A percentile compares a stretch with the other conserved stretches of the same genome.
These are phyloP conservation scores for Tylopilus subfusipes DNA, from an alignment of 768 basidiomycete genomes.

Conservation along the genomic window DNA sequence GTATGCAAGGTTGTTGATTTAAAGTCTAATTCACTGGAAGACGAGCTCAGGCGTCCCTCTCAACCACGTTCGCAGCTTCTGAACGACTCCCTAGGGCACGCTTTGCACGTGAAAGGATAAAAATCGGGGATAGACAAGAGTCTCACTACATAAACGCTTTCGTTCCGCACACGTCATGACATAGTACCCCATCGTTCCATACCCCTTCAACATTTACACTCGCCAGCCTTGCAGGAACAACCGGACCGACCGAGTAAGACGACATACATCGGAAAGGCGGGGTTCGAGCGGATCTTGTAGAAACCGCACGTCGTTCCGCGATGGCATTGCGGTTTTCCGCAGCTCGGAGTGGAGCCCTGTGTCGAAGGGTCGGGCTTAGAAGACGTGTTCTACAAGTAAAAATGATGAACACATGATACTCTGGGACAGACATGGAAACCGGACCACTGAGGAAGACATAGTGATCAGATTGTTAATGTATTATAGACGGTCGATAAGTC, in stretches of 20 bases:
- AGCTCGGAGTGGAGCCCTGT: constrained; percentile 10
- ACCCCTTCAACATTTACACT: constrained; percentile 13
- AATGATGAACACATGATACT: too few species aligned
- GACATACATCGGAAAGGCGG: neutral
- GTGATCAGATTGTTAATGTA: neutral
- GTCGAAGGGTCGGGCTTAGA: too few species aligned
- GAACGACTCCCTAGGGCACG: neutral
- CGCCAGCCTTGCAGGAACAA: constrained; percentile 13
- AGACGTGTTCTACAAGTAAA: too few species aligned
- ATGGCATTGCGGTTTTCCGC: constrained; percentile 16
- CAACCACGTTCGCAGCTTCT: too few species aligned
- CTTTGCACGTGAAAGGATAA: neutral
- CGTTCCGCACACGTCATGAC: neutral
- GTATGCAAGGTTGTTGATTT: too few species aligned
- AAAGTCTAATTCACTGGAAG: too few species aligned
- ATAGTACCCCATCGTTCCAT: neutral
- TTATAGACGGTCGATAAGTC: too few species aligned
- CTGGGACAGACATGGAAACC: too few species aligned
- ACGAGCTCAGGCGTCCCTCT: too few species aligned
- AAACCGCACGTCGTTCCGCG: constrained; percentile 14
- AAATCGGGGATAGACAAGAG: neutral
- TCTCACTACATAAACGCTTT: neutral
- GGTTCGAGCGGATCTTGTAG: too few species aligned
- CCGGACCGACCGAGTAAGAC: neutral
- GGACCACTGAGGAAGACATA: constrained; percentile 2